These are phyloP conservation scores for Pyrenophora seminiperda DNA, from an alignment of 2,329 filamentous ascomycete species.

Conservation along the genomic window DNA sequence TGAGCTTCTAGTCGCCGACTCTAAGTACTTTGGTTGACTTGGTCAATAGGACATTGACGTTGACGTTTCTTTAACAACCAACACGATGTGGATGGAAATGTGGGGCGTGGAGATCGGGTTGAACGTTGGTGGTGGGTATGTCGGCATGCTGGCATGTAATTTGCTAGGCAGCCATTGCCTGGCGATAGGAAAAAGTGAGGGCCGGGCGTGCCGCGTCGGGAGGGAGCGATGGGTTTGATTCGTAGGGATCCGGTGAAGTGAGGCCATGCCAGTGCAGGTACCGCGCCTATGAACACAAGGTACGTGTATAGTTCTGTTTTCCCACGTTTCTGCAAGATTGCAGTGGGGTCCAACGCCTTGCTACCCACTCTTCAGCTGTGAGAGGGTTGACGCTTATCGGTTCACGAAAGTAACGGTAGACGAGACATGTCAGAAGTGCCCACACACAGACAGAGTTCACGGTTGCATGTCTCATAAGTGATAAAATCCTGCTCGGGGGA, in stretches of 20 bases:
- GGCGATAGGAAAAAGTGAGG: constrained; percentile 4
- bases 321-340: not conserved
- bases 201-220: constrained; percentile 7
- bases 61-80: constrained; percentile 5
- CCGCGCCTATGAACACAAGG: constrained; percentile 5
- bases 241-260: constrained; percentile 1
- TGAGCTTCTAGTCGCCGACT: constrained; percentile 15
- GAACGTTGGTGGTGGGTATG: not conserved
- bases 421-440: not conserved
- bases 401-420: too few relatives aligned
- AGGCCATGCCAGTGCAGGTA: constrained; percentile 1
- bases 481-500: constrained; percentile 1
- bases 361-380: too few relatives aligned
- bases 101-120: not conserved
- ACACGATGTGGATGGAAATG: not conserved
- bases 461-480: constrained; percentile 5
- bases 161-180: constrained; percentile 1
- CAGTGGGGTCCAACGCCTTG: not conserved
- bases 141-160: not conserved
- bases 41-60: constrained; percentile 5
- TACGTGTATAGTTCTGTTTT: constrained; percentile 6
- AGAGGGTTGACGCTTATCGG: too few relatives aligned
- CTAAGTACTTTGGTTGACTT: not conserved
- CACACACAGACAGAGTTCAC: not conserved
- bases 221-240: constrained; percentile 4